Percentiles rank a stretch among this genome's conserved stretches.
Conservation (phyloP, 2,329 filamentous ascomycete genomes). For the Diaporthe caulivora region DNA sequence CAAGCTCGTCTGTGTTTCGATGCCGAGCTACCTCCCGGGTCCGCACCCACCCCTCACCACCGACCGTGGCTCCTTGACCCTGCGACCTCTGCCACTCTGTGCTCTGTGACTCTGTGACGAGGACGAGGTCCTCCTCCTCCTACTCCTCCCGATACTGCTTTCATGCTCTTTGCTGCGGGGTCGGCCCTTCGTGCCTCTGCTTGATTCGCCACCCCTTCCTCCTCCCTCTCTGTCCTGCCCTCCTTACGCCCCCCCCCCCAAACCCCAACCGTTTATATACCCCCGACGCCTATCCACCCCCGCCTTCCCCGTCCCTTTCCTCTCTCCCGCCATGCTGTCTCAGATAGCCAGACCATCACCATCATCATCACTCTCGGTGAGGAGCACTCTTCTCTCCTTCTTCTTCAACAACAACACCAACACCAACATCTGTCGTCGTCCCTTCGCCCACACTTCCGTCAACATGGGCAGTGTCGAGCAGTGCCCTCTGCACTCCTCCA, state of each 20-base stretch:
- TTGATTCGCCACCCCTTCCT: slow-evolving; percentile 18
- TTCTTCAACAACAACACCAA: neutral
- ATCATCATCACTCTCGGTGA: slow-evolving; percentile 5
- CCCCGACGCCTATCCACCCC: slow-evolving; percentile 9
- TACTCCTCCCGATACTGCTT: too few species aligned
- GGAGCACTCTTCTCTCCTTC: neutral
- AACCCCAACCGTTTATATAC: slow-evolving; percentile 27
- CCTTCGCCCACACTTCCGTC: slow-evolving; percentile 10
- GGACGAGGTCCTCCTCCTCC: neutral
- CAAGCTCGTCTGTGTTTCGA: neutral
- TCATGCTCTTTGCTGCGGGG: slow-evolving; percentile 7
- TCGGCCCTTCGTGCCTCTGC: slow-evolving; percentile 7
- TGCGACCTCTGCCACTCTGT: neutral
- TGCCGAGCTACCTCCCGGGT: slow-evolving; percentile 11
- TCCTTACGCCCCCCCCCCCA: too few species aligned
- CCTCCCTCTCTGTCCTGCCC: neutral
- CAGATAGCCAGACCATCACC: slow-evolving; percentile 16
- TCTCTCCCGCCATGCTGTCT: slow-evolving; percentile 1
- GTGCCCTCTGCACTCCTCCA: slow-evolving; percentile 49
- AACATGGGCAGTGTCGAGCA: slow-evolving; percentile 37
- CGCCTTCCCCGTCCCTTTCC: neutral
- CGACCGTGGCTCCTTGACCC: too few species aligned
- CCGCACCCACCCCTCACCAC: too few species aligned
- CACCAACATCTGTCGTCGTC: neutral
- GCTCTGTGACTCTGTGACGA: slow-evolving; percentile 10